Evolutionary conservation across 164 flowering plant genomes (phyloP), one percentile per base, ranked within the genome.

Genomic region (Tinospora cordifolia): DNA sequence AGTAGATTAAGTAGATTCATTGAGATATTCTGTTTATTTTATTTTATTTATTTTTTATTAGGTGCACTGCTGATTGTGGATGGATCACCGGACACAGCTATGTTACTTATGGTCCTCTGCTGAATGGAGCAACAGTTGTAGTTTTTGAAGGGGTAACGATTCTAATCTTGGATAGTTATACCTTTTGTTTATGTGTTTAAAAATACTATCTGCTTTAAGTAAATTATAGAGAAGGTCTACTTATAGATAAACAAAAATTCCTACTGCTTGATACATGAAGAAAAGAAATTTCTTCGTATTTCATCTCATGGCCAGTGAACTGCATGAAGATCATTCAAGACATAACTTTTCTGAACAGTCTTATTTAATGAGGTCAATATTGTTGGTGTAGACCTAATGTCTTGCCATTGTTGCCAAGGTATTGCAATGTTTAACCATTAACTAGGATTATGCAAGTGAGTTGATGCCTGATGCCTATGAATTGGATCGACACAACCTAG

Each of bases 1-100:
- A 60, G n/a, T n/a, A 59, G 8, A 19, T 62, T 10, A 27, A 44
- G 14, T 34, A 14, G 21, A 9, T 15, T 36, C 7, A 57, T 60
- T 60, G n/a, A 19, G 73, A 27, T 0, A 63, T 49, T 30, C 49
- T 25, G 25, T 19, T 11, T 46, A 25, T 9, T 64, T 24, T 62
- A 66, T 65, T 57, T 69, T 21, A 63, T n/a, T n/a, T n/a, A n/a
- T n/a, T n/a, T 57, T 72, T 13, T 44, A 67, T 72, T 78, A 92
- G 98, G 98, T 92, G 98, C 67, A 90, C 98, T 62, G 98, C 99
- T 82, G 99, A 95, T 74, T 95, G 99, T 84, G 99, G 99, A 75
- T 95, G 99, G 99, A 95, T 95, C 77, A 92, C 99, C 67, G 98
- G 98, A 65, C 99, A 95, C 76, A 92, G 98, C 79, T 95, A 90